phyloP scores from a whole-genome alignment of 2,329 filamentous ascomycete genomes.

The Rhynchosporium graminicola region DNA sequence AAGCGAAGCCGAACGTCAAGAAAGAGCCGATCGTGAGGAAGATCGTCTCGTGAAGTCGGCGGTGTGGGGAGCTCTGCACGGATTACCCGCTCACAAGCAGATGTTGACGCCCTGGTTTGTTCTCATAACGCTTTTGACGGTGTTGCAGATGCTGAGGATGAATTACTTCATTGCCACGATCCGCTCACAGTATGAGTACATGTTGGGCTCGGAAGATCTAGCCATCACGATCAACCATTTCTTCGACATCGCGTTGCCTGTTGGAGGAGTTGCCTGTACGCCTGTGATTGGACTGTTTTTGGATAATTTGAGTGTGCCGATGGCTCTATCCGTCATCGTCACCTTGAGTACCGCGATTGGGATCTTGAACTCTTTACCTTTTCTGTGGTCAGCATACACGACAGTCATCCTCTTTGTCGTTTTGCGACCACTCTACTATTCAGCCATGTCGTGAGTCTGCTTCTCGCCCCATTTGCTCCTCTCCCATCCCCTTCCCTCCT shows the following conservation, averaged over 20 bases:
- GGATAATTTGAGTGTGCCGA: conserved; percentile 18
- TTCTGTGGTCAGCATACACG: conserved; percentile 17
- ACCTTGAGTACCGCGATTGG: conserved; percentile 16
- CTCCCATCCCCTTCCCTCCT: not conserved
- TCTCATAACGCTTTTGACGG: conserved; percentile 20
- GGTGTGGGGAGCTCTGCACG: conserved; percentile 21
- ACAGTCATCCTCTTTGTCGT: conserved; percentile 18
- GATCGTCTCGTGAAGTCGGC: conserved; percentile 15
- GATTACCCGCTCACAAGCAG: conserved; percentile 18
- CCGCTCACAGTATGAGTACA: conserved; percentile 19
- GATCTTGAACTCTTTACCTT: conserved; percentile 18
- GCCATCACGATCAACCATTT: conserved; percentile 14
- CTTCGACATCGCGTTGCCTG: conserved; percentile 20
- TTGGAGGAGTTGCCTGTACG: conserved; percentile 18
- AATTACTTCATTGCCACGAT: conserved; percentile 24
- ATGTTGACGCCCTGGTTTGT: conserved; percentile 22
- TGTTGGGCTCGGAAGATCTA: conserved; percentile 19
- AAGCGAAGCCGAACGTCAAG: conserved; percentile 13
- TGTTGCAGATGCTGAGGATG: conserved; percentile 20
- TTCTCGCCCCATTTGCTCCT: too few relatives aligned
- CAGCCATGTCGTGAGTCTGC: conserved; percentile 22
- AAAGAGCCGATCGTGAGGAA: conserved; percentile 18
- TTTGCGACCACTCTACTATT: conserved; percentile 20
- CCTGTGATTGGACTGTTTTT: conserved; percentile 20
- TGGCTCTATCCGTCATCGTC: conserved; percentile 15